phyloP scores from a whole-genome alignment of 2,329 filamentous ascomycete species.

The Talaromyces sp. region DNA sequence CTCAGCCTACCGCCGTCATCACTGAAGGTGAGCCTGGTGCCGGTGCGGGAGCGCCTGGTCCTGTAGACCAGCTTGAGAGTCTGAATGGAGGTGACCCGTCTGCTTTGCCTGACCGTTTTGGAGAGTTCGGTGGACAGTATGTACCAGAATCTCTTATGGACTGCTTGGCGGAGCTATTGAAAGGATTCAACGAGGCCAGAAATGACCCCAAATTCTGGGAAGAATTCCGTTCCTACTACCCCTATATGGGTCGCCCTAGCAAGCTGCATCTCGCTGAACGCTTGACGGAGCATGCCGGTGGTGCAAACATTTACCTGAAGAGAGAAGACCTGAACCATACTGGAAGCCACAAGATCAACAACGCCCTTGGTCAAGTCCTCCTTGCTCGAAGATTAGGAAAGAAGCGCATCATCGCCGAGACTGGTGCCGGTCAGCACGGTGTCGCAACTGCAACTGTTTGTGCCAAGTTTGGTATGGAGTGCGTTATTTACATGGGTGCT shows the following conservation, averaged over 20 bases:
- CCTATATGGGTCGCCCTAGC: constrained; percentile 93
- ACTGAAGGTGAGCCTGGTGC: constrained; percentile 53
- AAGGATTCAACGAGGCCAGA: constrained; percentile 81
- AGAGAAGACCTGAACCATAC: constrained; percentile 97
- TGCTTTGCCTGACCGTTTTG: constrained; percentile 79
- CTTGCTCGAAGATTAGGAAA: constrained; percentile 83
- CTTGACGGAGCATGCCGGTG: constrained; percentile 81
- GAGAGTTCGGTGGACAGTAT: constrained; percentile 95
- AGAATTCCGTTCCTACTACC: constrained; percentile 92
- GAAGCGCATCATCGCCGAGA: constrained; percentile 96
- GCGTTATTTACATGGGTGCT: constrained; percentile 96
- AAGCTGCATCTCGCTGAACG: constrained; percentile 85
- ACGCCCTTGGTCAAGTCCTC: constrained; percentile 88
- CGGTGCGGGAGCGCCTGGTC: constrained; percentile 50
- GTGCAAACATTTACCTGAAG: constrained; percentile 96
- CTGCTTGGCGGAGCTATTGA: constrained; percentile 84
- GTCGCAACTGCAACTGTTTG: constrained; percentile 96
- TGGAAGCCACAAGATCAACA: constrained; percentile 99
- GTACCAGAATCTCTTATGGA: constrained; percentile 98
- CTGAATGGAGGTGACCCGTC: constrained; percentile 59
- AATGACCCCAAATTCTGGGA: constrained; percentile 94
- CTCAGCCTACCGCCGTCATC: constrained; percentile 61
- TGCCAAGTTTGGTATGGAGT: constrained; percentile 97
- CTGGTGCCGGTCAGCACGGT: constrained; percentile 94
- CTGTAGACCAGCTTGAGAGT: constrained; percentile 80